Percentiles rank a stretch among this genome's conserved stretches.
phyloP scores from a whole-genome alignment of 768 basidiomycete species.

The Psilocybe subaeruginosa region DNA sequence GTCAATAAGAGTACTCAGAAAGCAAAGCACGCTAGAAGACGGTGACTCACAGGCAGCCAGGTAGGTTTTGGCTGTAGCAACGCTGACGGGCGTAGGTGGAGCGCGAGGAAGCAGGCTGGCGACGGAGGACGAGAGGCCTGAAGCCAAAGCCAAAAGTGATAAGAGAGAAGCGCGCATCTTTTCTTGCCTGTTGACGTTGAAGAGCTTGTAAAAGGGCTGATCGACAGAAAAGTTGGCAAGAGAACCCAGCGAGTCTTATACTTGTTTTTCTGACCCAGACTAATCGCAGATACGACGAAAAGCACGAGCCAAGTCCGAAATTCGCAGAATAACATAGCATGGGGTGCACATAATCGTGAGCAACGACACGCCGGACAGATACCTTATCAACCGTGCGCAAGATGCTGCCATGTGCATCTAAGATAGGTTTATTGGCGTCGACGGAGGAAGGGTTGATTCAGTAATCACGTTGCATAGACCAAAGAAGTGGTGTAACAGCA shows the following conservation, averaged over 20 bases:
- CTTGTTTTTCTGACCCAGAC: background rate
- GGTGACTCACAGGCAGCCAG: slow-evolving; percentile 31
- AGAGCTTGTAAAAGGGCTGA: background rate
- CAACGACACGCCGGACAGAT: background rate
- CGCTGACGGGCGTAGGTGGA: slow-evolving; percentile 34
- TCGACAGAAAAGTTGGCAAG: background rate
- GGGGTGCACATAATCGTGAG: background rate
- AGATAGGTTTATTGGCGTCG: background rate
- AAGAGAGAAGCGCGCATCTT: slow-evolving; percentile 2
- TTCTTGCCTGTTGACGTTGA: background rate
- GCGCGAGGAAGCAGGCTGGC: slow-evolving; percentile 22
- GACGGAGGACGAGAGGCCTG: background rate
- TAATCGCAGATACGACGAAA: background rate
- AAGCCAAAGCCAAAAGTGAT: background rate
- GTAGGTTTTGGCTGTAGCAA: slow-evolving; percentile 36
- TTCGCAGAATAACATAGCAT: background rate
- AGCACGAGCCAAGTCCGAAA: background rate
- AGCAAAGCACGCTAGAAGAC: too few species aligned
- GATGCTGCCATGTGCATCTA: background rate
- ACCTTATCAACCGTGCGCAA: slow-evolving; percentile 1
- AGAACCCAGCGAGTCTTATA: background rate
- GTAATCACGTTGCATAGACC: background rate
- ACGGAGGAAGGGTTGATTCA: background rate
- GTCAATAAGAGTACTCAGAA: background rate
- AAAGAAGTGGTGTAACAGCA: background rate